Evolutionary conservation across 192 early-diverging fungal genomes (phyloP), one percentile per base, ranked within the genome.

Genomic region (Physocladia obscura): DNA sequence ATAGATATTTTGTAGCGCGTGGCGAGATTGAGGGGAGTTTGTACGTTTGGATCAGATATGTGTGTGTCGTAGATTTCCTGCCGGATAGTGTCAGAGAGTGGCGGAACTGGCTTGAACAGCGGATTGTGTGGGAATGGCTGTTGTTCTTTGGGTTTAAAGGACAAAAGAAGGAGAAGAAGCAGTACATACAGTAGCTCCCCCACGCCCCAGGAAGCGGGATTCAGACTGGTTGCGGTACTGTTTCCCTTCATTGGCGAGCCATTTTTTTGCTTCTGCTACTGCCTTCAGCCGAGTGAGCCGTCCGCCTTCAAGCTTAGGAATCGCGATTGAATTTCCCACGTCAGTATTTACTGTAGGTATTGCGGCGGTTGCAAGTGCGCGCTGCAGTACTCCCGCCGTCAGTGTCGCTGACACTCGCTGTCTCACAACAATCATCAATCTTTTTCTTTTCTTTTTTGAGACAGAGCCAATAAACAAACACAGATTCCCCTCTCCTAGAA

Each of bases 81-180:
- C 56, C 89, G 88, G 13, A 82, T 70, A 4, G 61, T 52, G 69
- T 95, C 87, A 17, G 86, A 75, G 19, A 95, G 69, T 3, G 95
- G 95, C 30, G 91, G 77, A 70, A 81, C 73, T 8, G 91, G 90
- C 52, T 84, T 87, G 85, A 94, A 98, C 44, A 81, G 75, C 15
- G 91, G 94, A 74, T 98, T 98, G 82, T 94, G 84, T 4, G 94
- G 93, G 80, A 95, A 97, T 34, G 95, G 95, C n/a, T n/a, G n/a
- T n/a, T n/a, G n/a, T n/a, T n/a, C n/a, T n/a, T n/a, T n/a, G 13
- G 52, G 22, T 52, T 68, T 11, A 27, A 35, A 35, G 34, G 22
- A 15, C 15, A 35, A 15, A 17, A 59, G 13, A 32, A 78, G 81
- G 76, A 51, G 27, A 68, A 29, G 63, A 15, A 77, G 22, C 49